Conservation (phyloP, 176 grass and related monocot genomes). For the Elaeis guineensis region DNA sequence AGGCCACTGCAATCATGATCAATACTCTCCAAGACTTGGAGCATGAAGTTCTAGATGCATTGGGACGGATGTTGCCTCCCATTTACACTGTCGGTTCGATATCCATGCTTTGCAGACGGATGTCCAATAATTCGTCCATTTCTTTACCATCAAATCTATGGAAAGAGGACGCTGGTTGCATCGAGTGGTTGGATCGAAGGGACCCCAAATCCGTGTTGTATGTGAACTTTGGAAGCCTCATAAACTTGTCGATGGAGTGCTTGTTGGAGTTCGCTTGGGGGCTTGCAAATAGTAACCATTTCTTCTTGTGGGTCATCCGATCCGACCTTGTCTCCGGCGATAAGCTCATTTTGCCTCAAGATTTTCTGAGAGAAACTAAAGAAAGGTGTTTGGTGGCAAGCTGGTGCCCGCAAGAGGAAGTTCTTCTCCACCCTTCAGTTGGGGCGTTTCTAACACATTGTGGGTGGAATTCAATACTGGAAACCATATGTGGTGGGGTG, state of each 20-base stretch:
- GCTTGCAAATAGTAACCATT: no score
- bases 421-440: conserved; percentile 28
- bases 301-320: no score
- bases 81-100: no score
- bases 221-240: no score
- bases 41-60: conserved; percentile 28
- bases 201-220: no score
- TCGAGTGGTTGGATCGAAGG: no score
- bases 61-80: background rate
- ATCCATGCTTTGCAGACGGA: no score
- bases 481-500: conserved; percentile 14
- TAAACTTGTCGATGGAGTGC: no score
- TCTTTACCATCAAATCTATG: no score
- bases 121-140: no score
- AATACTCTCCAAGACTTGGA: conserved; percentile 44
- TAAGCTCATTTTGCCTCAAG: background rate
- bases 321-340: conserved; percentile 10
- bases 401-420: conserved; percentile 31
- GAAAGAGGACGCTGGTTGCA: no score
- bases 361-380: conserved; percentile 8
- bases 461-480: conserved; percentile 36
- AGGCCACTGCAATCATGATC: conserved; percentile 25
- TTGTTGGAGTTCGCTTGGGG: no score
- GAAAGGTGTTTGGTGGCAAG: conserved; percentile 27
- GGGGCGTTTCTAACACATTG: conserved; percentile 35